These are phyloP conservation scores for Eimeria falciformis DNA, from an alignment of 169 alveolate species.

Conservation along the genomic window DNA sequence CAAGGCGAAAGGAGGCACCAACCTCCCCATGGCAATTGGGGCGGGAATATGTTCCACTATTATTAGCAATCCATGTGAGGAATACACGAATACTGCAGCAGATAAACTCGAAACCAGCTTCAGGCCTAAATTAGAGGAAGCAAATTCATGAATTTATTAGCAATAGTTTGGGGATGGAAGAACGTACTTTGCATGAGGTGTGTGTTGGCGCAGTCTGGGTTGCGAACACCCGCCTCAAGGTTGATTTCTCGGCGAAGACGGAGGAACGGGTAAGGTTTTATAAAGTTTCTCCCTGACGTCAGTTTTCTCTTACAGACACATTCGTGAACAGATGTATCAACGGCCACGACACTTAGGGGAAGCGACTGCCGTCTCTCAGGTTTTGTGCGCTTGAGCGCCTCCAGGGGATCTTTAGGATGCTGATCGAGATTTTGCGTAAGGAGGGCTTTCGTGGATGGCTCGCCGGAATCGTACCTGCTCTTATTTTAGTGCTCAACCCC, in stretches of 20 bases:
- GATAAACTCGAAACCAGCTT: neutral
- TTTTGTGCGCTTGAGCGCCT: neutral
- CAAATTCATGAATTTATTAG: neutral
- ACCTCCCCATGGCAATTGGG: slow-evolving; percentile 69
- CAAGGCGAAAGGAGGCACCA: slow-evolving; percentile 40
- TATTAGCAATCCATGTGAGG: slow-evolving; percentile 76
- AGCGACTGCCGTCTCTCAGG: neutral
- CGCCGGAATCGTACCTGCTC: slow-evolving; percentile 74
- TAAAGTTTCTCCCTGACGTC: too few species aligned
- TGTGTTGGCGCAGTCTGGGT: slow-evolving; percentile 72
- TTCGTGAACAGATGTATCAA: too few species aligned
- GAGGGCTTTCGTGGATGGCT: slow-evolving; percentile 78
- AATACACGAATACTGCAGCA: neutral
- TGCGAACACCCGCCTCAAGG: slow-evolving; percentile 76
- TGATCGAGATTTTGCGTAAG: slow-evolving; percentile 20
- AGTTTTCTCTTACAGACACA: neutral
- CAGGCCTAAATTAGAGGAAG: neutral
- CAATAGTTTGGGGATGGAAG: too few species aligned
- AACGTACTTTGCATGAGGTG: too few species aligned
- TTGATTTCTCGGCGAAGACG: slow-evolving; percentile 42
- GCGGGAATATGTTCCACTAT: slow-evolving; percentile 76
- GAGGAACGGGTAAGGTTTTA: slow-evolving; percentile 26
- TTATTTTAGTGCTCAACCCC: slow-evolving; percentile 72
- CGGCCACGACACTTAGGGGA: too few species aligned
- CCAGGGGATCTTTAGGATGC: slow-evolving; percentile 75